Evolutionary conservation across 2,329 filamentous ascomycete genomes (phyloP).

Genomic region (Aspergillus fijiensis): DNA sequence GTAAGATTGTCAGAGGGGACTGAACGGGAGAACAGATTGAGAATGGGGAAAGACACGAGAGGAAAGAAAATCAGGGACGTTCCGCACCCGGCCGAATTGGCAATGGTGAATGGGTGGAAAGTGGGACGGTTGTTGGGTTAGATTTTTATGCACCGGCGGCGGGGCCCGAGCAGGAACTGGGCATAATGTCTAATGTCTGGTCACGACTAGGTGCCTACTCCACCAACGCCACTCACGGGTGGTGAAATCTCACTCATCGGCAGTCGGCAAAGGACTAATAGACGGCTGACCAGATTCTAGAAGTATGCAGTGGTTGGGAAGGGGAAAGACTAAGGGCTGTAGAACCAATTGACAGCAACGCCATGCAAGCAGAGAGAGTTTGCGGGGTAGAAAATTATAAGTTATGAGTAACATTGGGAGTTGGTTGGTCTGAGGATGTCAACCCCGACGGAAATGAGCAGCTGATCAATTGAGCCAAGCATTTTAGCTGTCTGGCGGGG

Average conservation of each 20-base stretch:
- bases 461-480: neutral
- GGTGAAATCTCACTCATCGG: neutral
- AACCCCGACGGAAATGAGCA: neutral
- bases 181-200: neutral
- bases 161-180: constrained; percentile 1
- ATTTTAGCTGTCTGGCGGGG: neutral
- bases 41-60: neutral
- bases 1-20: neutral
- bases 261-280: neutral
- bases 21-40: neutral
- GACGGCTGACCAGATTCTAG: too few species aligned
- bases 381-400: neutral
- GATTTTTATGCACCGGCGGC: constrained; percentile 9
- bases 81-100: constrained; percentile 7
- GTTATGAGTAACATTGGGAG: too few species aligned
- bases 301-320: neutral
- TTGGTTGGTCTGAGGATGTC: neutral
- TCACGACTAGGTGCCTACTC: neutral
- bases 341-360: neutral
- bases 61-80: constrained; percentile 10
- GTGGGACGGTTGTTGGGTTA: constrained; percentile 6
- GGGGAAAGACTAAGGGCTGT: neutral
- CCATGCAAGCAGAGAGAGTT: neutral
- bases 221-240: neutral
- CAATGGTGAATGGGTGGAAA: neutral